These are phyloP conservation scores for Fusarium heterosporum DNA, from an alignment of 2,329 filamentous ascomycete species.

Conservation along the genomic window DNA sequence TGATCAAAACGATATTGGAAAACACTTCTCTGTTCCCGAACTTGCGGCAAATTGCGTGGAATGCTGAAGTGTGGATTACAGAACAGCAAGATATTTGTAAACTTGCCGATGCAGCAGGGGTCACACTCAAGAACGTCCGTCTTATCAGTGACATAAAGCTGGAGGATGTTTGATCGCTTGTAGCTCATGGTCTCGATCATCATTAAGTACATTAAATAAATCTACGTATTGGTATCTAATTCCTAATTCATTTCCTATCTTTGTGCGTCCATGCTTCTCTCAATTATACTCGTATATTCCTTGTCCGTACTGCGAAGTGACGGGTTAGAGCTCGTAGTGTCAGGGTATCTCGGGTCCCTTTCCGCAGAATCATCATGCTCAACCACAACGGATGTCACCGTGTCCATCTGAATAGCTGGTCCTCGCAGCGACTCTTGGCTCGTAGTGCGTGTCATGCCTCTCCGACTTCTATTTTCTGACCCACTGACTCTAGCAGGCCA, in stretches of 20 bases:
- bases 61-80: neutral
- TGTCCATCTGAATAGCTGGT: slow-evolving; percentile 58
- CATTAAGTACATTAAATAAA: neutral
- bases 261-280: slow-evolving; percentile 18
- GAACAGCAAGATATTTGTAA: neutral
- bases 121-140: neutral
- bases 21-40: neutral
- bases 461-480: slow-evolving; percentile 17
- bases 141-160: neutral
- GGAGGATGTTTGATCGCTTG: neutral
- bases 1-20: neutral
- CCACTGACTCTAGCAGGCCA: slow-evolving; percentile 34
- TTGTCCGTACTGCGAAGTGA: slow-evolving; percentile 48
- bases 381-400: slow-evolving; percentile 57
- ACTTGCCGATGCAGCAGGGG: neutral
- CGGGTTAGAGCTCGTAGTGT: slow-evolving; percentile 39
- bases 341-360: slow-evolving; percentile 44
- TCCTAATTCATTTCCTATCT: neutral
- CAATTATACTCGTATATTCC: slow-evolving; percentile 27
- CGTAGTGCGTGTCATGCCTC: slow-evolving; percentile 36
- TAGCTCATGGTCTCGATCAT: neutral
- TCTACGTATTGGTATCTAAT: neutral
- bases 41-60: neutral
- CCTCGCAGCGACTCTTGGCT: slow-evolving; percentile 53
- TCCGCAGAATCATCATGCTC: slow-evolving; percentile 51